A percentile compares a stretch with the other conserved stretches of the same genome.
Conservation (phyloP, 495 filamentous ascomycete species). For the Penicillium robsamsonii region DNA sequence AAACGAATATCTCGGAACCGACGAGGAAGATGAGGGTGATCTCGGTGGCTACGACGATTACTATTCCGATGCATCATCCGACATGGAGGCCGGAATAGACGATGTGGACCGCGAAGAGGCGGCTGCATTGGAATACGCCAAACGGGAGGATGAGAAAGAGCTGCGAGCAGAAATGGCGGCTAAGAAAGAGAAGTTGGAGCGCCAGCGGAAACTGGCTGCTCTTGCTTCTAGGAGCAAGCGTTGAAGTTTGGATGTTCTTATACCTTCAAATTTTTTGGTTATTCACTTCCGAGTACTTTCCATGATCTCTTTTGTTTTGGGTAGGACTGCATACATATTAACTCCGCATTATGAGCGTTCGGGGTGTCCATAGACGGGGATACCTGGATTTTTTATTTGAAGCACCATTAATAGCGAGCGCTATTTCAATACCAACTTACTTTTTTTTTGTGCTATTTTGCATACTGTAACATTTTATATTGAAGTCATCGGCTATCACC, state of each 20-base stretch:
- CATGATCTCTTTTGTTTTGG: slow-evolving; percentile 17
- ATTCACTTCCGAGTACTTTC: background rate
- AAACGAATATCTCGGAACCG: slow-evolving; percentile 50
- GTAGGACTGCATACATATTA: slow-evolving; percentile 10
- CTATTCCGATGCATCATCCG: slow-evolving; percentile 56
- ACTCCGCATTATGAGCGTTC: slow-evolving; percentile 37
- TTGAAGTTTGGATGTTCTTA: slow-evolving; percentile 14
- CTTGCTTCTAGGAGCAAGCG: slow-evolving; percentile 44
- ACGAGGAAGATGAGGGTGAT: slow-evolving; percentile 49
- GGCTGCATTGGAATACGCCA: slow-evolving; percentile 46
- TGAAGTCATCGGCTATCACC: slow-evolving; percentile 8
- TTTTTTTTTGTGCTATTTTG: slow-evolving; percentile 8
- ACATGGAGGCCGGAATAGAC: slow-evolving; percentile 64
- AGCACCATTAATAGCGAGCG: slow-evolving; percentile 31
- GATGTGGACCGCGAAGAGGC: slow-evolving; percentile 61
- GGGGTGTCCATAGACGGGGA: slow-evolving; percentile 37
- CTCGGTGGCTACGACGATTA: slow-evolving; percentile 53
- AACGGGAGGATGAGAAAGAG: slow-evolving; percentile 60
- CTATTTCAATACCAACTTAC: slow-evolving; percentile 27
- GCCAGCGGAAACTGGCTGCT: slow-evolving; percentile 49
- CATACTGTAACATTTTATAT: background rate
- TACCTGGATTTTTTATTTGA: slow-evolving; percentile 18
- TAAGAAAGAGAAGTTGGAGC: slow-evolving; percentile 56
- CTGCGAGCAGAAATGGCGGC: slow-evolving; percentile 50
- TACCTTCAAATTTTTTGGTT: slow-evolving; percentile 20